A percentile compares a stretch with the other conserved stretches of the same genome.
Evolutionary conservation across 108 stramenopile species (phyloP).

Genomic region (Pseudonitzschia delicatissima): DNA sequence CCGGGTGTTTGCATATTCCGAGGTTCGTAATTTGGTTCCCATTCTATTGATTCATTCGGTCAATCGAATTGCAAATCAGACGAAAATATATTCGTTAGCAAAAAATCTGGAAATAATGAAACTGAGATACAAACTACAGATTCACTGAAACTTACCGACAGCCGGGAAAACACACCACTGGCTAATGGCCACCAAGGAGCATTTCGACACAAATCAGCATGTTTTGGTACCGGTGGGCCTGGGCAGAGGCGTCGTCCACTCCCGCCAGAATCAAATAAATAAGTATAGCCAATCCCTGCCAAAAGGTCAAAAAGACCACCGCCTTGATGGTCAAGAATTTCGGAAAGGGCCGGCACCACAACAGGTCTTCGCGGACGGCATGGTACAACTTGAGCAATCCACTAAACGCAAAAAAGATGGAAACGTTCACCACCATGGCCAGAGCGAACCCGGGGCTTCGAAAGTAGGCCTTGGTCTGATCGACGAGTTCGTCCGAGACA

Average conservation of each 20-base stretch:
- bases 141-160: conserved; percentile 32
- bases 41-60: too few relatives aligned
- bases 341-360: conserved; percentile 81
- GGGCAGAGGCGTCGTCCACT: conserved; percentile 39
- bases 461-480: conserved; percentile 34
- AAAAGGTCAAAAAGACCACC: conserved; percentile 91
- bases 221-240: conserved; percentile 62
- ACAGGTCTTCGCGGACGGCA: conserved; percentile 65
- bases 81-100: neutral
- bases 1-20: conserved; percentile 41
- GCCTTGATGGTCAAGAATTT: conserved; percentile 91
- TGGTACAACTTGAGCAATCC: conserved; percentile 89
- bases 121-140: neutral
- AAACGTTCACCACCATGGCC: conserved; percentile 72
- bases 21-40: conserved; percentile 68
- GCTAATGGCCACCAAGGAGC: conserved; percentile 76
- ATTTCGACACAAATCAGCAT: conserved; percentile 92
- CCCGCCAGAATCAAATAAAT: conserved; percentile 40
- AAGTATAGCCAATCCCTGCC: conserved; percentile 70
- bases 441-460: conserved; percentile 60
- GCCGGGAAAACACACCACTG: conserved; percentile 89
- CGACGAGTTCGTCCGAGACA: neutral
- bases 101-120: neutral
- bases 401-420: conserved; percentile 82
- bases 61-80: too few relatives aligned